Evolutionary conservation across 371 early-diverging fungal genomes (phyloP).

Genomic region (Apophysomyces elegans): DNA sequence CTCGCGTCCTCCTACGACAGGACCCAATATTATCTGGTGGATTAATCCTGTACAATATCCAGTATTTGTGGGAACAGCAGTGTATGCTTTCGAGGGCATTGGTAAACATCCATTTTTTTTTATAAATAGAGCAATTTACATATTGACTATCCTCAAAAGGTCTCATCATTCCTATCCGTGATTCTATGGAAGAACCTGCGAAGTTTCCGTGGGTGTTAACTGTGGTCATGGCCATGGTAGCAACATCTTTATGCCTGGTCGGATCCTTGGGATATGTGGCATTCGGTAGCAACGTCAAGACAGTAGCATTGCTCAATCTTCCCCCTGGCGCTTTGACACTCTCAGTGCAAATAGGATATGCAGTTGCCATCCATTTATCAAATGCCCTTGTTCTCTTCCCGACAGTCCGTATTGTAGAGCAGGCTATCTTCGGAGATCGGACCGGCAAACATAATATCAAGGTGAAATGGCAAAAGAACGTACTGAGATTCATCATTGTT

Average conservation of each 20-base stretch:
- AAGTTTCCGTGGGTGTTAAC: slow-evolving; percentile 78
- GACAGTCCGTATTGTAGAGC: slow-evolving; percentile 86
- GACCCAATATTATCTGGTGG: slow-evolving; percentile 46
- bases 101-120: slow-evolving; percentile 21
- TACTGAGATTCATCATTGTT: slow-evolving; percentile 73
- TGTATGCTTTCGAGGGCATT: slow-evolving; percentile 92
- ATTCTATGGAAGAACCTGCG: slow-evolving; percentile 84
- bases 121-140: not conserved
- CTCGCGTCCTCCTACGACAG: slow-evolving; percentile 23
- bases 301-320: slow-evolving; percentile 83
- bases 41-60: slow-evolving; percentile 65
- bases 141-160: slow-evolving; percentile 41
- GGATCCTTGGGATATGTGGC: slow-evolving; percentile 85
- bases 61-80: slow-evolving; percentile 91
- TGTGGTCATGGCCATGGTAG: slow-evolving; percentile 71
- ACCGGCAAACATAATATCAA: slow-evolving; percentile 44
- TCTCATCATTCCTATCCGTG: slow-evolving; percentile 88
- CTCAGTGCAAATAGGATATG: slow-evolving; percentile 82
- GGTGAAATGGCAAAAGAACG: slow-evolving; percentile 90
- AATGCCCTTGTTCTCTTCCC: slow-evolving; percentile 89
- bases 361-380: slow-evolving; percentile 85
- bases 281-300: slow-evolving; percentile 83
- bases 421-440: slow-evolving; percentile 58
- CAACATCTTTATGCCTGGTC: slow-evolving; percentile 71
- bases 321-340: slow-evolving; percentile 62